Percentiles rank a stretch among this genome's conserved stretches.
Evolutionary conservation across 202 grass and related monocot species (phyloP).

Genomic region (Zizania palustris): DNA sequence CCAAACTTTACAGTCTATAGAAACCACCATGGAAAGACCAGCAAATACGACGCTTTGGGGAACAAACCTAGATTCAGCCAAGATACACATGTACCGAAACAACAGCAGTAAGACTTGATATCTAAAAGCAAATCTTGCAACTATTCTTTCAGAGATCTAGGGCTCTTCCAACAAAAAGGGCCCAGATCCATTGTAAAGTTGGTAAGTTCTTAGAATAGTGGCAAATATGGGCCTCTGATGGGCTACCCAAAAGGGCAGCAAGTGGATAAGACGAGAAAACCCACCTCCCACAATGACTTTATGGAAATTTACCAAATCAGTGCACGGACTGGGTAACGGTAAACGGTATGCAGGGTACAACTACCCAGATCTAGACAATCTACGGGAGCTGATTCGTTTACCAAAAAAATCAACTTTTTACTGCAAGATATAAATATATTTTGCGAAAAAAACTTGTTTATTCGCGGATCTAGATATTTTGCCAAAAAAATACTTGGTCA

Average conservation of each 20-base stretch:
- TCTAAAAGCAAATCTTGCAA: conserved; percentile 21
- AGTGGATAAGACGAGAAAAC: conserved; percentile 31
- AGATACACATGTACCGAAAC: neutral
- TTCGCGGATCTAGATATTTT: neutral
- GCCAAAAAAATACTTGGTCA: neutral
- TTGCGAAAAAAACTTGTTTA: neutral
- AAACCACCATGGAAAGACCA: neutral
- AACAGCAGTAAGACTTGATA: neutral
- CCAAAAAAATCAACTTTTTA: neutral
- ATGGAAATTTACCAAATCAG: conserved; percentile 7
- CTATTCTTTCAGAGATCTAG: neutral
- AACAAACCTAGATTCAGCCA: neutral
- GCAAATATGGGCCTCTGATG: conserved; percentile 26
- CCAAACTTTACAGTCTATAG: neutral
- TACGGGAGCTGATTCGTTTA: neutral
- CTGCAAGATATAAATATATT: neutral
- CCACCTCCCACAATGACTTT: neutral
- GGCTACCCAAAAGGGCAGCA: neutral
- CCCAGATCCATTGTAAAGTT: neutral
- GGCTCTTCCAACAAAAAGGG: neutral
- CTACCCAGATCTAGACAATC: conserved; percentile 25
- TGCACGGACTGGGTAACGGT: conserved; percentile 1
- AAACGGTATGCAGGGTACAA: conserved; percentile 36
- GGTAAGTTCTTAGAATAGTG: neutral
- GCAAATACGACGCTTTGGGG: neutral